Base-by-base conservation (phyloP, 768 basidiomycete genomes). In the Rhodosporidiobolus sp. region DNA sequence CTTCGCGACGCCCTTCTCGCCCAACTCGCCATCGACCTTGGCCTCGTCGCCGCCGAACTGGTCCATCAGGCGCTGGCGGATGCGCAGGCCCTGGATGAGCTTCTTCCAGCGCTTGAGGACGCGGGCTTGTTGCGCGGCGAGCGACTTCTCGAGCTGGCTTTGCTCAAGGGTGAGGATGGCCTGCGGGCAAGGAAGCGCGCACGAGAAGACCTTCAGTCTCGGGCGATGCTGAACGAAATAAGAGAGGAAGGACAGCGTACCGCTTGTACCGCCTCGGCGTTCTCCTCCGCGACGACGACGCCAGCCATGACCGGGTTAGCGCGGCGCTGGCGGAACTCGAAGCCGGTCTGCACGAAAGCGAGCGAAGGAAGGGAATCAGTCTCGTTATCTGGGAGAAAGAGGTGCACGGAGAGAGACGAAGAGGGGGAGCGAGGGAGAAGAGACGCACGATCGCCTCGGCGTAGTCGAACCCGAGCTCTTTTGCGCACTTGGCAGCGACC, bases 301-400 rank as follows among this genome's bases (percentile, higher is more conserved):
- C 95, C 95, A 64, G 88, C 86, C 45, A 95, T 83, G 69, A 92
- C 83, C 7, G 95, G 95, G 69, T 87, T 87, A 0, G 96, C 95
- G 62, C 89, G 86, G 45, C 91, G 88, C 80, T 94, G 94, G 79
- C 88, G 92, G 83, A 98, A 99, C 81, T 97, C 95, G 80, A 98
- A 99, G 22, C 94, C 90, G 68, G 88, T 92, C 94, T 97, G 77
- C n/a, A n/a, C 32, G 17, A 8, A 19, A 1, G 19, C 69, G 5
- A 35, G 46, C 62, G 22, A 38, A 38, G 22, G 30, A 35, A 24
- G 28, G 38, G n/a, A n/a, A n/a, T 43, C 38, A 43, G 38, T 43
- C 32, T 52, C 66, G 49, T 57, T n/a, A 52, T 70, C 66, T 43
- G 59, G 68, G 60, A 63, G 58, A 74, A n/a, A 35, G 69, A 70